Percentiles rank a stretch among this genome's conserved stretches.
These are phyloP conservation scores for Diaporthe velutina DNA, from an alignment of 2,329 filamentous ascomycete genomes.

Conservation along the genomic window DNA sequence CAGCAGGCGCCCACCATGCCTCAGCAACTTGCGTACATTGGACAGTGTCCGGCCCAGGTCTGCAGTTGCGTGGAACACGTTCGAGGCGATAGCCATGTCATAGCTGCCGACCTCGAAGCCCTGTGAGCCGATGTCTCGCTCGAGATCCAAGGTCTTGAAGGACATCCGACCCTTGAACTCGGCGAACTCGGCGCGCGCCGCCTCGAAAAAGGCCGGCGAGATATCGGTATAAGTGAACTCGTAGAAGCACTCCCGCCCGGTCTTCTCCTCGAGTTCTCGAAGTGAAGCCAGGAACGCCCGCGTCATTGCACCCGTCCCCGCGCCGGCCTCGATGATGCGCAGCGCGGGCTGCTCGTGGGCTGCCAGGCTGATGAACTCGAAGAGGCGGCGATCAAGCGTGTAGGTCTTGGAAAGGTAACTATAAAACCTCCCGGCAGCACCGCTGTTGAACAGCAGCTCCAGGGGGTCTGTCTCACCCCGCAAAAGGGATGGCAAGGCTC, in stretches of 20 bases:
- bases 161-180: slow-evolving; percentile 12
- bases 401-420: too few species aligned
- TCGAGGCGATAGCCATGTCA: slow-evolving; percentile 44
- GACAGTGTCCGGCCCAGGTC: neutral
- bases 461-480: slow-evolving; percentile 50
- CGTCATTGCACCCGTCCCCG: neutral
- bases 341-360: slow-evolving; percentile 38
- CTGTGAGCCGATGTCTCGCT: slow-evolving; percentile 39
- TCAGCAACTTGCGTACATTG: too few species aligned
- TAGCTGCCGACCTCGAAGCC: slow-evolving; percentile 48
- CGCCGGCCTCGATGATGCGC: slow-evolving; percentile 29
- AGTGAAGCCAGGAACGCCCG: neutral
- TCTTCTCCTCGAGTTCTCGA: neutral
- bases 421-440: too few species aligned
- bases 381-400: slow-evolving; percentile 39
- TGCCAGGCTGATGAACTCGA: slow-evolving; percentile 43
- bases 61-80: slow-evolving; percentile 22
- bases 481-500: neutral
- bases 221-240: slow-evolving; percentile 33
- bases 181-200: neutral
- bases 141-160: slow-evolving; percentile 25
- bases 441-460: slow-evolving; percentile 47
- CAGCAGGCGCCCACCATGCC: too few species aligned
- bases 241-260: neutral
- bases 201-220: slow-evolving; percentile 28